Percentiles rank a stretch among this genome's conserved stretches.
phyloP scores from a whole-genome alignment of 306 rosid genomes.

The Cotoneaster glaucophyllus region DNA sequence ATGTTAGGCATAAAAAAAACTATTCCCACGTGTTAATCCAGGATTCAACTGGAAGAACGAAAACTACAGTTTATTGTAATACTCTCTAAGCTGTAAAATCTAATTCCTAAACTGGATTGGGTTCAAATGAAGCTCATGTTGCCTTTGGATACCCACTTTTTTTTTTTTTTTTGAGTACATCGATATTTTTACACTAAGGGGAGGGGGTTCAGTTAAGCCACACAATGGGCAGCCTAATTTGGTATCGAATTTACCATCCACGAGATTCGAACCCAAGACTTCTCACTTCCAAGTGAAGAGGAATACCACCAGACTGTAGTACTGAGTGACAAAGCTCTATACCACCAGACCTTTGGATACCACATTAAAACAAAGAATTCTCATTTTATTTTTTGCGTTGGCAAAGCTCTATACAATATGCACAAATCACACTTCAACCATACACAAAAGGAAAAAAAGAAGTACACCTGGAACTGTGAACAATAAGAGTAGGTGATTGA shows the following conservation, averaged over 20 bases:
- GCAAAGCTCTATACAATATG: background rate
- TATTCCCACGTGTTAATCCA: background rate
- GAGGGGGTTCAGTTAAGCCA: no score
- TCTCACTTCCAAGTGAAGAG: no score
- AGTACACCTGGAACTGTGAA: conserved; percentile 79
- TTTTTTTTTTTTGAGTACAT: no score
- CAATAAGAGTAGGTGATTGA: conserved; percentile 49
- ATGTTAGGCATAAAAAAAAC: background rate
- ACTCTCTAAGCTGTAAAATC: background rate
- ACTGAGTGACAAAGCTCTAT: no score
- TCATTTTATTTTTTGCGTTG: background rate
- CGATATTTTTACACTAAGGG: no score
- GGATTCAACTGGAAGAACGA: background rate
- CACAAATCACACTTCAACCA: background rate
- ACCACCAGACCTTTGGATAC: background rate
- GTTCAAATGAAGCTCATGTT: background rate
- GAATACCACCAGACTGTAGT: fast-evolving
- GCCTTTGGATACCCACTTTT: background rate
- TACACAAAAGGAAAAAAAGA: background rate
- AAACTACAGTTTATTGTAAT: background rate
- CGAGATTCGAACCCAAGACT: no score
- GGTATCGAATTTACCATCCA: no score
- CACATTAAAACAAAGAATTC: background rate
- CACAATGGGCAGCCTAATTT: no score
- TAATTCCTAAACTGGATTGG: background rate